Evolutionary conservation across 371 early-diverging fungal species (phyloP).

Genomic region (Mucor velutinosus): DNA sequence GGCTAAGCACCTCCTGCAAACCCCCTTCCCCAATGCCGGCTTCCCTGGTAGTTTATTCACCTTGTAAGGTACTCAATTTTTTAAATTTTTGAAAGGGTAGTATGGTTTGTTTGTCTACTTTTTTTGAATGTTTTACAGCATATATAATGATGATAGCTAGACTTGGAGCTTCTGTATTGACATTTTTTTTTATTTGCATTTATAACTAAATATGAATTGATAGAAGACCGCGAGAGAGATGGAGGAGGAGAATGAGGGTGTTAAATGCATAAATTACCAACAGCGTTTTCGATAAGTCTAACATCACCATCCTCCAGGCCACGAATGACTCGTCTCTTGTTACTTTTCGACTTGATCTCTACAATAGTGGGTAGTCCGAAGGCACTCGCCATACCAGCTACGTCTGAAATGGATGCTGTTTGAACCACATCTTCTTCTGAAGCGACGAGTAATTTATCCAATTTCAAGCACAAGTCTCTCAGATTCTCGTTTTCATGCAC

Average conservation of each 20-base stretch:
- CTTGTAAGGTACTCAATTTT: no score
- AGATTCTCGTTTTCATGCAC: not conserved
- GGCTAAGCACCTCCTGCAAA: no score
- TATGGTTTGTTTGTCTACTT: no score
- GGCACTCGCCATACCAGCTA: conserved; percentile 19
- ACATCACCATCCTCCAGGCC: conserved; percentile 52
- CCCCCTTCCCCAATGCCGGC: no score
- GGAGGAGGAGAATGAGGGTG: not conserved
- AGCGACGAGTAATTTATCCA: conserved; percentile 11
- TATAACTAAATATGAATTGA: not conserved
- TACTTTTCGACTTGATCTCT: conserved; percentile 30
- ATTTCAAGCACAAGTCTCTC: conserved; percentile 12
- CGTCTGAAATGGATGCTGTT: conserved; percentile 10
- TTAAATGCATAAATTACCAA: conserved; percentile 33
- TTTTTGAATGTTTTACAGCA: no score
- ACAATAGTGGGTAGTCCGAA: conserved; percentile 32
- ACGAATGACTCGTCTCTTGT: conserved; percentile 44
- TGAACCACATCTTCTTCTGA: conserved; percentile 19
- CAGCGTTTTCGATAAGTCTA: conserved; percentile 48
- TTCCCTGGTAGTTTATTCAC: no score
- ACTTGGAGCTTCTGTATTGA: no score
- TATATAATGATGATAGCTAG: no score
- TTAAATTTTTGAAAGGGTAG: no score
- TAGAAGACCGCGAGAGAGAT: not conserved
- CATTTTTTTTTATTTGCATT: not conserved